phyloP scores from a whole-genome alignment of 805 yeast species.

The Schwanniomyces yamadae region DNA sequence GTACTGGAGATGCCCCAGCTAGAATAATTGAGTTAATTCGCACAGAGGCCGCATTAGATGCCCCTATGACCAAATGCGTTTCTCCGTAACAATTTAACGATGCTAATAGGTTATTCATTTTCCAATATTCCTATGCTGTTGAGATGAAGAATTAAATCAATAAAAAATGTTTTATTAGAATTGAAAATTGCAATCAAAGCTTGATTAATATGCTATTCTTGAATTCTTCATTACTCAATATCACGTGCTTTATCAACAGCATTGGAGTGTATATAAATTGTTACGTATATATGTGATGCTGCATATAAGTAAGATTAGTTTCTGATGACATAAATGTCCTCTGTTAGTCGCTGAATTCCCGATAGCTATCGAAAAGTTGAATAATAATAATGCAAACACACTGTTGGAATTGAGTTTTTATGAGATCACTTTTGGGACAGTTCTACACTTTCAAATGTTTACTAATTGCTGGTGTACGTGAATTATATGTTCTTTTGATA shows the following conservation, averaged over 20 bases:
- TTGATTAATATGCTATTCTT: neutral
- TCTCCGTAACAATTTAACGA: conserved; percentile 50
- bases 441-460: too few species aligned
- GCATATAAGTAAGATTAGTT: too few species aligned
- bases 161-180: neutral
- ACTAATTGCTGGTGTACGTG: too few species aligned
- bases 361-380: too few species aligned
- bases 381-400: too few species aligned
- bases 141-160: too few species aligned
- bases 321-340: too few species aligned
- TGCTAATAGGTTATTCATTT: conserved; percentile 27
- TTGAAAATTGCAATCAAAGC: conserved; percentile 3
- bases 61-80: conserved; percentile 58
- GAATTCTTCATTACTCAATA: conserved; percentile 8
- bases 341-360: too few species aligned
- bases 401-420: too few species aligned
- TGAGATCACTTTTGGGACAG: too few species aligned
- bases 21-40: conserved; percentile 50
- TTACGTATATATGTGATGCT: neutral
- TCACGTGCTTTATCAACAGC: conserved; percentile 7
- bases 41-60: conserved; percentile 42
- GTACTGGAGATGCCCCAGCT: conserved; percentile 54
- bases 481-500: neutral
- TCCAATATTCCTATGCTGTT: neutral
- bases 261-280: neutral